phyloP scores from a whole-genome alignment of 164 flowering plant genomes.

The Malania oleifera region DNA sequence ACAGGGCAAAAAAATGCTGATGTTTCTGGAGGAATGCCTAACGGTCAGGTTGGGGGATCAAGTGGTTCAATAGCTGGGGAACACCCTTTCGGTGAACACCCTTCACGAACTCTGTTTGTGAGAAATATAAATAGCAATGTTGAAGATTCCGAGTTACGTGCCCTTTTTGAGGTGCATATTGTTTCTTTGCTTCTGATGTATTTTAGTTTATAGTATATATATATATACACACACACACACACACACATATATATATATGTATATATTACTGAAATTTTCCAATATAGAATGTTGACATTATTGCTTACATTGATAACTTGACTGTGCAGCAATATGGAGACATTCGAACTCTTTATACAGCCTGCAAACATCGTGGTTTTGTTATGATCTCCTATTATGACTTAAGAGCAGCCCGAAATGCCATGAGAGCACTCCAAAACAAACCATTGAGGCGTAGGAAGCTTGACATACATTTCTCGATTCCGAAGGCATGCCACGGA shows the following conservation, averaged over 20 bases:
- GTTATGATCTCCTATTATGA: constrained; percentile 80
- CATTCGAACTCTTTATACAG: constrained; percentile 68
- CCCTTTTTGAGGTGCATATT: constrained; percentile 4
- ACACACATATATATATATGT: too few species aligned
- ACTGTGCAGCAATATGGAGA: constrained; percentile 44
- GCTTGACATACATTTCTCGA: constrained; percentile 75
- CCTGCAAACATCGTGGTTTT: constrained; percentile 78
- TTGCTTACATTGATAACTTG: not conserved
- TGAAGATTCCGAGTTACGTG: constrained; percentile 4
- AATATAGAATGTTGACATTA: not conserved
- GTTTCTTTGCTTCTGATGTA: not conserved
- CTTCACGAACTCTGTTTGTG: constrained; percentile 6
- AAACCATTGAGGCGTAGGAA: constrained; percentile 56
- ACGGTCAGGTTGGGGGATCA: constrained; percentile 14
- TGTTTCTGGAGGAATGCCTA: constrained; percentile 13
- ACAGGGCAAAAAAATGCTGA: constrained; percentile 17
- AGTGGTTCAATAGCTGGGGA: constrained; percentile 18
- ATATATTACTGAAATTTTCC: too few species aligned
- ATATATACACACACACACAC: too few species aligned
- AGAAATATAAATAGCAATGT: constrained; percentile 8
- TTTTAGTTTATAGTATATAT: too few species aligned
- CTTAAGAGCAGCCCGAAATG: constrained; percentile 73
- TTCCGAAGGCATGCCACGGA: too few species aligned
- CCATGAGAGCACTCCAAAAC: constrained; percentile 73
- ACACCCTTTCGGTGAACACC: constrained; percentile 17